Evolutionary conservation across 1,139 yeast genomes (phyloP), one percentile per base, ranked within the genome.

Genomic region (Saccharomyces uvarum): DNA sequence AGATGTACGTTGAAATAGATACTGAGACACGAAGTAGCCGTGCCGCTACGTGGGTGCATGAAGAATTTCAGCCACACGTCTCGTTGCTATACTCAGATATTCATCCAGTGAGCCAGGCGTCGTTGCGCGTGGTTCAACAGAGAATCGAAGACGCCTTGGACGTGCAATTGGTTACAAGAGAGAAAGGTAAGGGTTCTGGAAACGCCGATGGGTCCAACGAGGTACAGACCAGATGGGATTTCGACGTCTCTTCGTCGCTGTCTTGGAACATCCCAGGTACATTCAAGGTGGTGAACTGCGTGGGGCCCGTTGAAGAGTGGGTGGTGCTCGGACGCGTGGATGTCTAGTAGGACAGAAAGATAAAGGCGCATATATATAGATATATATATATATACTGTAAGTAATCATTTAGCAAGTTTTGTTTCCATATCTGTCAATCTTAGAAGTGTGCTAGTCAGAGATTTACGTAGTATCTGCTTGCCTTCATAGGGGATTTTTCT

Each of bases 301-400:
- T 84, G 62, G 95, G 95, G 0, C 87, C 84, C 7, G 85, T 85
- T 2, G 78, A 75, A 51, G 82, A 84, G 56, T 88, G 96, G 96
- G 72, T 78, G 48, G 80, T 78, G 1, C 73, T 87, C 58, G 95
- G 93, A 0, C 27, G 49, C 9, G 31, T 47, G 21, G 46, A 44
- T 11, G 29, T 51, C 11, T 46, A 33, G 26, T 4, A 24, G 26
- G 26, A 24, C 26, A 4, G 26, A 4, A 24, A 24, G 26, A 24
- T 6, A 24, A 42, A 16, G 3, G 74, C 52, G 79, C 53, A 82
- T 78, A 5, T 83, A 80, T 62, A 19, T 19, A 19, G n/a, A n/a
- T n/a, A n/a, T n/a, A 82, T 78, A 5, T 83, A 80, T 62, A 53
- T 49, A 5, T 55, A 38, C 13, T 47, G 24, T 31, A 48, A 29